phyloP scores from a whole-genome alignment of 1,284 basidiomycete species.

The Athelia sp. region DNA sequence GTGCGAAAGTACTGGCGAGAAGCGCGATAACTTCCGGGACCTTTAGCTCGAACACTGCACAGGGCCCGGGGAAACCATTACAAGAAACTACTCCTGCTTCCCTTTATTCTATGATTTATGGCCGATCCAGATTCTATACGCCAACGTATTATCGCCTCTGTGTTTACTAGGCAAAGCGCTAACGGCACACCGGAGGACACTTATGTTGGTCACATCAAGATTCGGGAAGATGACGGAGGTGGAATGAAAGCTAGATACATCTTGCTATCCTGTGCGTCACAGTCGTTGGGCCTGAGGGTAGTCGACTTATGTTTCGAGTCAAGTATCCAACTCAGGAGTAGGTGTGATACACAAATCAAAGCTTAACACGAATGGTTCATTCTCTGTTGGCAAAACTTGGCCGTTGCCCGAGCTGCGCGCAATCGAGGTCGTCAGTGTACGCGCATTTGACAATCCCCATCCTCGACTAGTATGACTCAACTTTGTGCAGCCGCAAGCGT shows the following conservation, averaged over 20 bases:
- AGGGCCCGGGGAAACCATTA: no score
- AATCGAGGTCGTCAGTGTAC: conserved; percentile 72
- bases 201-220: conserved; percentile 84
- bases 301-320: conserved; percentile 10
- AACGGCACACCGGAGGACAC: conserved; percentile 64
- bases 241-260: conserved; percentile 82
- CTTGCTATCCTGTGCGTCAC: conserved; percentile 75
- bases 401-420: conserved; percentile 75
- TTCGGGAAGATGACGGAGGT: conserved; percentile 79
- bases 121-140: conserved; percentile 47
- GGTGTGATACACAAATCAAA: conserved; percentile 95
- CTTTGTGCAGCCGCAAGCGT: conserved; percentile 48
- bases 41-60: no score
- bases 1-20: no score
- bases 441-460: conserved; percentile 6
- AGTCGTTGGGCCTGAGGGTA: conserved; percentile 2
- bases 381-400: conserved; percentile 99
- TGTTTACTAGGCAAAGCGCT: conserved; percentile 72
- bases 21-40: no score
- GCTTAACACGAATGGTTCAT: conserved; percentile 90
- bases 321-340: conserved; percentile 62
- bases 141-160: conserved; percentile 75
- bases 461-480: not conserved
- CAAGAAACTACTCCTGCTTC: no score
- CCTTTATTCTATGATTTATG: conserved; percentile 32